Conservation (phyloP, 495 filamentous ascomycete genomes). For the Cladorrhinum samala region DNA sequence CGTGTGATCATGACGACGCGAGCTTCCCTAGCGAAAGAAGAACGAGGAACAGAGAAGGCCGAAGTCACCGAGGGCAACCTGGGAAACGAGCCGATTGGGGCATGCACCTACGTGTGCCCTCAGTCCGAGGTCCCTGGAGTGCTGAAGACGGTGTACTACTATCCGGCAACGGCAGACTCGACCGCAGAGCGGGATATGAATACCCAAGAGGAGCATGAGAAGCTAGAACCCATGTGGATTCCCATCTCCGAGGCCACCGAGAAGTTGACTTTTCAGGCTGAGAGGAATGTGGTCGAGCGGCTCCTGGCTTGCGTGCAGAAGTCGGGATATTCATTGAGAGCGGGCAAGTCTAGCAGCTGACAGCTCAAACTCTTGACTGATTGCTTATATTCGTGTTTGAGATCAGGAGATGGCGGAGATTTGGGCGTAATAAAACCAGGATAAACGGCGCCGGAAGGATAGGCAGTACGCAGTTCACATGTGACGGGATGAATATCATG, state of each 20-base stretch:
- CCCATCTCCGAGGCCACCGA: constrained; percentile 14
- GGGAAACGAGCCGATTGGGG: constrained; percentile 25
- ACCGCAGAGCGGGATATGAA: constrained; percentile 11
- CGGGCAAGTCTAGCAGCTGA: too few relatives aligned
- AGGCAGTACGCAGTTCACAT: too few relatives aligned
- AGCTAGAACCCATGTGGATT: constrained; percentile 22
- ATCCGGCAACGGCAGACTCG: constrained; percentile 25
- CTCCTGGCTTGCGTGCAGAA: constrained; percentile 17
- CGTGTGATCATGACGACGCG: constrained; percentile 33
- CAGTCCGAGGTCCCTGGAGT: constrained; percentile 19
- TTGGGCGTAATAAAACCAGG: not conserved
- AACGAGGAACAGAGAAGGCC: constrained; percentile 8
- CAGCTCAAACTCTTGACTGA: not conserved
- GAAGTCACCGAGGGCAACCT: constrained; percentile 19
- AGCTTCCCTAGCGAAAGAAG: constrained; percentile 21
- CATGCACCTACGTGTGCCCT: constrained; percentile 26
- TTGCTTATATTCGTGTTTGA: not conserved
- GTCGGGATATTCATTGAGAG: constrained; percentile 18
- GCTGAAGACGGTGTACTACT: constrained; percentile 28
- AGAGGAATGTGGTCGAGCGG: constrained; percentile 21
- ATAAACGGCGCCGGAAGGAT: too few relatives aligned
- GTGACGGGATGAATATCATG: too few relatives aligned
- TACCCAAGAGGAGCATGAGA: constrained; percentile 28
- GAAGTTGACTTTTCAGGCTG: constrained; percentile 24
- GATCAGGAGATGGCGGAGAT: not conserved